A percentile compares a stretch with the other conserved stretches of the same genome.
Evolutionary conservation across 176 grass and related monocot species (phyloP).

Genomic region (Carex scoparia): DNA sequence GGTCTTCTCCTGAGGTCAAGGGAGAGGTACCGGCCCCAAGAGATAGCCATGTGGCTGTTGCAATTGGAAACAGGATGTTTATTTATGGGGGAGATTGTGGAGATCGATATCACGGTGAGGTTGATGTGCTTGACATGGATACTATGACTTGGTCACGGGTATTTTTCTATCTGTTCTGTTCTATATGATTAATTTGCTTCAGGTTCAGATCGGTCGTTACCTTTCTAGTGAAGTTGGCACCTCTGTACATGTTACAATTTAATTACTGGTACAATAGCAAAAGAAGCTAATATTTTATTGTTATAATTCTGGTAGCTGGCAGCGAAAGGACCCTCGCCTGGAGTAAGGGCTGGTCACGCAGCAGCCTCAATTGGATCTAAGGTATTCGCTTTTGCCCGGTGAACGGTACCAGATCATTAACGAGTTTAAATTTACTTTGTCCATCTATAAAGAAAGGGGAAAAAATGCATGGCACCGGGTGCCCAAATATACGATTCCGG

Average conservation of each 20-base stretch:
- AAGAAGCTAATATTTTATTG: neutral
- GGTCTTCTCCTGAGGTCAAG: conserved; percentile 65
- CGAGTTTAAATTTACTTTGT: neutral
- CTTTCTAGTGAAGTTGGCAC: neutral
- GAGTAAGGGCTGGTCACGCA: conserved; percentile 88
- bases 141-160: conserved; percentile 90
- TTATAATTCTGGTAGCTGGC: conserved; percentile 44
- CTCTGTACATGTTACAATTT: no score
- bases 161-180: conserved; percentile 1
- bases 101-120: conserved; percentile 84
- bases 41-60: conserved; percentile 83
- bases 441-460: neutral
- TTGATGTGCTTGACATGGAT: conserved; percentile 76
- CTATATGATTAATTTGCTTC: neutral
- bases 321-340: conserved; percentile 69
- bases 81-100: conserved; percentile 88
- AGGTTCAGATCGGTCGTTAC: neutral
- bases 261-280: neutral
- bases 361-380: conserved; percentile 67
- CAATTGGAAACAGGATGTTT: conserved; percentile 50
- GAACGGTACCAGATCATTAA: neutral
- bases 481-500: neutral
- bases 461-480: neutral
- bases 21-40: conserved; percentile 56
- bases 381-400: conserved; percentile 27